Percentiles rank a stretch among this genome's conserved stretches.
phyloP scores from a whole-genome alignment of 306 rosid genomes.

The Castanopsis chinensis region DNA sequence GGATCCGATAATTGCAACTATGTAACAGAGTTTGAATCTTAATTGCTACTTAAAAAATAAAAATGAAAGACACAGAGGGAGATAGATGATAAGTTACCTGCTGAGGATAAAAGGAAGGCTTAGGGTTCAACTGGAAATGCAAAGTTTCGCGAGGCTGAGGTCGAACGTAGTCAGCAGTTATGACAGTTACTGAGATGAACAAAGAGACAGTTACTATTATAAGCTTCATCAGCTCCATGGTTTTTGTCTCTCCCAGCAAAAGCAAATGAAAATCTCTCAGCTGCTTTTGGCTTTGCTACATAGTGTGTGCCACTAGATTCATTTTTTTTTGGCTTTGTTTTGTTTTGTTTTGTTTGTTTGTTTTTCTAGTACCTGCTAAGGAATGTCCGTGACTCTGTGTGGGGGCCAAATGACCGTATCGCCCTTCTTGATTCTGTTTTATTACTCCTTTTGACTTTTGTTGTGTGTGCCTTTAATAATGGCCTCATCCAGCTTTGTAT shows the following conservation, averaged over 20 bases:
- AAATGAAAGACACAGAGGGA: no score
- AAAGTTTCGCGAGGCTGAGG: slow-evolving; percentile 77
- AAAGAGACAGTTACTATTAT: slow-evolving; percentile 21
- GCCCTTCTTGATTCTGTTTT: neutral
- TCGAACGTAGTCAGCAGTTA: slow-evolving; percentile 54
- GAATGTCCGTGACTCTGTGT: neutral
- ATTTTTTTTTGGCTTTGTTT: no score
- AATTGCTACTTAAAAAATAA: no score
- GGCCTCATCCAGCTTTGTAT: no score
- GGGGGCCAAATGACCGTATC: neutral
- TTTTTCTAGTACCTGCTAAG: neutral
- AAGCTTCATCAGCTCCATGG: slow-evolving; percentile 44
- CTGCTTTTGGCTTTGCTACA: no score
- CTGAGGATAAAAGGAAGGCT: slow-evolving; percentile 56
- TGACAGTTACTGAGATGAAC: slow-evolving; percentile 27
- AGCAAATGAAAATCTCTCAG: neutral
- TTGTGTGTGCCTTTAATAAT: no score
- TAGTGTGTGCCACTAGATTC: neutral
- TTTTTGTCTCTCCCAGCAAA: neutral
- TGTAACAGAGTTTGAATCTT: neutral
- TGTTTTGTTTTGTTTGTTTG: no score
- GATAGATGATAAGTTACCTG: slow-evolving; percentile 44
- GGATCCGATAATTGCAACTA: neutral
- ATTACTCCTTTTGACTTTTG: no score
- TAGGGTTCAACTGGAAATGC: slow-evolving; percentile 49